Evolutionary conservation across 768 basidiomycete species (phyloP).

Genomic region (Collybia mongolica): DNA sequence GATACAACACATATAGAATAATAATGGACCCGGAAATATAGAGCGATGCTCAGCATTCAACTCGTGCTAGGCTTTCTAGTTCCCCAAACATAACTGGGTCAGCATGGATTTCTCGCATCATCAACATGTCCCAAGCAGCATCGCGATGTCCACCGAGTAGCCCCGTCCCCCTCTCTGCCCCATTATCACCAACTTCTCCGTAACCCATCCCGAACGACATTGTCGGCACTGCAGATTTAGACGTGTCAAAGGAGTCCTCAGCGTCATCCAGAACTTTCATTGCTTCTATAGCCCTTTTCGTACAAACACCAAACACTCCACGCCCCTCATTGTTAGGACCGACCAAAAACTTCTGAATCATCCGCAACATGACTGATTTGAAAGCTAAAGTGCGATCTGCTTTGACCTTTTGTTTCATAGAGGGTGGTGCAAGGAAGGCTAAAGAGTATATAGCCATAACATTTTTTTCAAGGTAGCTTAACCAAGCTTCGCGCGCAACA

Average conservation of each 20-base stretch:
- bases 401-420: conserved; percentile 71
- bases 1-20: conserved; percentile 19
- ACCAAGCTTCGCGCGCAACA: conserved; percentile 62
- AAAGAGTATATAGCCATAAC: conserved; percentile 85
- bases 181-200: conserved; percentile 66
- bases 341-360: conserved; percentile 64
- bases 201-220: conserved; percentile 87
- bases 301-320: conserved; percentile 48
- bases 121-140: conserved; percentile 68
- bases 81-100: conserved; percentile 77
- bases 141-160: conserved; percentile 73
- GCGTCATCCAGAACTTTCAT: conserved; percentile 79
- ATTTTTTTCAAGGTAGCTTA: conserved; percentile 77
- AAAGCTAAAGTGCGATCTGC: conserved; percentile 65
- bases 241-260: conserved; percentile 70
- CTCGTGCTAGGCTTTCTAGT: conserved; percentile 74
- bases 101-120: conserved; percentile 57
- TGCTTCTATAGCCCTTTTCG: conserved; percentile 70
- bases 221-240: conserved; percentile 56
- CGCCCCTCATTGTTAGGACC: conserved; percentile 51
- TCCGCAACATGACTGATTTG: conserved; percentile 65
- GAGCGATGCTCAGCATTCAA: conserved; percentile 55
- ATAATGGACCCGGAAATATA: background rate
- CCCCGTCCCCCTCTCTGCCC: conserved; percentile 71
- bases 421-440: conserved; percentile 77